Evolutionary conservation across 2,329 filamentous ascomycete genomes (phyloP).

Genomic region (Cladosporium oxysporum): DNA sequence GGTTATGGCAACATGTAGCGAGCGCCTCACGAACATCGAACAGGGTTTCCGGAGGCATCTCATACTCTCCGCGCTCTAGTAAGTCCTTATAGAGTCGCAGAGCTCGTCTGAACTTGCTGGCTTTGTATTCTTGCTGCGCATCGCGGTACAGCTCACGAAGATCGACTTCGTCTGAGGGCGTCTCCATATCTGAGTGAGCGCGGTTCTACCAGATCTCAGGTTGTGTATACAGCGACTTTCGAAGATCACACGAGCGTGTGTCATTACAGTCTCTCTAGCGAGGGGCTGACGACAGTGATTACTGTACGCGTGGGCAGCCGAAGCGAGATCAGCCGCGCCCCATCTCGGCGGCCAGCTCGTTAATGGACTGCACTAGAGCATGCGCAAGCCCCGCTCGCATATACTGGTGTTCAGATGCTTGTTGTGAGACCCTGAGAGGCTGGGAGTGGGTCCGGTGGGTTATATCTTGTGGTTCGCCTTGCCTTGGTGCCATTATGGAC

Average conservation of each 20-base stretch:
- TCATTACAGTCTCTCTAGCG: neutral
- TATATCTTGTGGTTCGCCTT: neutral
- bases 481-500: neutral
- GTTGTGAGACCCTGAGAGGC: neutral
- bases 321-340: constrained; percentile 1
- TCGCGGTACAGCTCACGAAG: neutral
- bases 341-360: neutral
- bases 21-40: neutral
- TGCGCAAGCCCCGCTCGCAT: neutral
- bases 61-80: neutral
- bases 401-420: neutral
- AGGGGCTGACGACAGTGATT: neutral
- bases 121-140: neutral
- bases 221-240: neutral
- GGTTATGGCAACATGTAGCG: neutral
- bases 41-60: neutral
- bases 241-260: neutral
- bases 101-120: neutral
- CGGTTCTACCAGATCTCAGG: neutral
- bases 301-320: neutral
- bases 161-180: neutral
- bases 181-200: neutral
- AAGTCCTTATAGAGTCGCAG: neutral
- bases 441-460: neutral
- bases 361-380: neutral